Conservation (phyloP, 2,329 filamentous ascomycete species). For the Curvularia verruculosa region DNA sequence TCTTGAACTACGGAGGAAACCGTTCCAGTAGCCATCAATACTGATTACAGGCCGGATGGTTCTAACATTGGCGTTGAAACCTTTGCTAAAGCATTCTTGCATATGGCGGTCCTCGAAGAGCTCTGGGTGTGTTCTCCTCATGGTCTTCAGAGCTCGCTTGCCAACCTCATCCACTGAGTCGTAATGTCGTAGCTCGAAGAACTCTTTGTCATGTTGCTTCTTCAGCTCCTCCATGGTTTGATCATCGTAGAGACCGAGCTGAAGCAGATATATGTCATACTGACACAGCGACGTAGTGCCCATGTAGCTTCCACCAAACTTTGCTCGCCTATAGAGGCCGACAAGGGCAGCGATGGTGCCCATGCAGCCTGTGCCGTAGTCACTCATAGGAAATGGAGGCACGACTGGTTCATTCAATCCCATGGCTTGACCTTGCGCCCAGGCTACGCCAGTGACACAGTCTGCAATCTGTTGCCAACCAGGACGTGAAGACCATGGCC, state of each 20-base stretch:
- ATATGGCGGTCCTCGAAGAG: conserved; percentile 59
- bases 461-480: conserved; percentile 78
- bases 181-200: conserved; percentile 63
- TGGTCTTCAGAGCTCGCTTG: conserved; percentile 61
- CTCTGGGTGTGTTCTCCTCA: conserved; percentile 61
- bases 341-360: conserved; percentile 70
- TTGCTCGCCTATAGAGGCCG: conserved; percentile 68
- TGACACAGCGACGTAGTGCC: conserved; percentile 69
- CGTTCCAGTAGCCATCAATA: conserved; percentile 57
- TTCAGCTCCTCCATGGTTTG: conserved; percentile 61
- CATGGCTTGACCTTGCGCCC: conserved; percentile 68
- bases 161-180: conserved; percentile 71
- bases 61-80: conserved; percentile 54
- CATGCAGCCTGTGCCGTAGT: conserved; percentile 75
- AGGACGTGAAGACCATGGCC: conserved; percentile 67
- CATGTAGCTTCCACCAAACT: conserved; percentile 68
- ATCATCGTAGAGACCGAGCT: conserved; percentile 62
- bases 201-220: conserved; percentile 57
- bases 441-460: conserved; percentile 65
- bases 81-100: conserved; percentile 57
- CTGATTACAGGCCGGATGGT: conserved; percentile 55
- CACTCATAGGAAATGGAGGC: conserved; percentile 64
- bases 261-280: conserved; percentile 70
- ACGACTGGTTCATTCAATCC: conserved; percentile 67
- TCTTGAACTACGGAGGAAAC: conserved; percentile 55